Evolutionary conservation across 2,329 filamentous ascomycete species (phyloP).

Genomic region (Colletotrichum tropicicola): DNA sequence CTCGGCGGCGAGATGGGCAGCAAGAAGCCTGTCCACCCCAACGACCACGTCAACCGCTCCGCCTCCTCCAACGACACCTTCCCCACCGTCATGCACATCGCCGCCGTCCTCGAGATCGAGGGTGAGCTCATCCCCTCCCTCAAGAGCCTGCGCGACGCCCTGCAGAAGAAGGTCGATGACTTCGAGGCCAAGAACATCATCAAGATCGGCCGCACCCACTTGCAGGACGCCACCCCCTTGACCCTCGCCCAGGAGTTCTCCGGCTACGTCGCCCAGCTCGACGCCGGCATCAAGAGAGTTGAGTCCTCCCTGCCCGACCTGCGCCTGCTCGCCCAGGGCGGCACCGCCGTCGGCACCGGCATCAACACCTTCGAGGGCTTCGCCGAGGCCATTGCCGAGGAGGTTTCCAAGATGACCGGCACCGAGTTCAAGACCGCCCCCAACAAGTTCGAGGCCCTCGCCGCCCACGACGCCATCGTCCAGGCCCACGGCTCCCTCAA

Average conservation of each 20-base stretch:
- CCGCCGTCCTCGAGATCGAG: slow-evolving; percentile 93
- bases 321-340: slow-evolving; percentile 89
- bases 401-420: slow-evolving; percentile 92
- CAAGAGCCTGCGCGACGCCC: slow-evolving; percentile 80
- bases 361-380: slow-evolving; percentile 98
- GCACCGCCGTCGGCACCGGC: slow-evolving; percentile 95
- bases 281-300: slow-evolving; percentile 88
- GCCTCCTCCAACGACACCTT: slow-evolving; percentile 99
- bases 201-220: slow-evolving; percentile 97
- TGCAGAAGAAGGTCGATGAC: slow-evolving; percentile 88
- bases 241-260: slow-evolving; percentile 98
- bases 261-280: slow-evolving; percentile 94
- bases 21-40: slow-evolving; percentile 99
- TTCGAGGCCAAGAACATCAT: slow-evolving; percentile 91
- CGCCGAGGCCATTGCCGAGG: slow-evolving; percentile 88
- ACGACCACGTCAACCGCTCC: slow-evolving; percentile 99
- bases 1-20: slow-evolving; percentile 91
- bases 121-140: slow-evolving; percentile 84
- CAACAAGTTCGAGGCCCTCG: slow-evolving; percentile 98
- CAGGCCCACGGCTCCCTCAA: slow-evolving; percentile 94
- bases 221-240: slow-evolving; percentile 96
- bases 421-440: slow-evolving; percentile 94
- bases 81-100: slow-evolving; percentile 99
- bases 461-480: slow-evolving; percentile 94
- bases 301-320: slow-evolving; percentile 85